Base-by-base conservation (phyloP, 2,329 filamentous ascomycete genomes). In the Colletotrichum australisinense region DNA sequence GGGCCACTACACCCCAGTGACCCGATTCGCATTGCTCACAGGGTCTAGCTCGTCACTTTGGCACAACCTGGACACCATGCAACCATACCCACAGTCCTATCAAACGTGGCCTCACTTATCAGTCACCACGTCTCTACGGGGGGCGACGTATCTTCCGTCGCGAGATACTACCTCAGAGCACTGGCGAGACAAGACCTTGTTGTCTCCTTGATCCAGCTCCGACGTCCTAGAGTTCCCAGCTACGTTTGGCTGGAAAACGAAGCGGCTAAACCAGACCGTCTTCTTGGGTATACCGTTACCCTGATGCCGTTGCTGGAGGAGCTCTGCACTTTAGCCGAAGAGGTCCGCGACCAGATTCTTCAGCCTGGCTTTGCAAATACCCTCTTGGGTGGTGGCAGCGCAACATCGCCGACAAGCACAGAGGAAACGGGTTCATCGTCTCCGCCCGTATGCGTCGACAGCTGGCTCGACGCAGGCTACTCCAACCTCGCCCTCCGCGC, bases 171-270 rank as follows among this genome's bases (percentile, higher is more conserved):
- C 63, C 76, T 81, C 22, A 77, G 79, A 12, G 79, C 78, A 12
- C 66, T 81, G 14, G 80, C 80, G 1, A 77, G 79, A 19, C 79
- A 81, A 56, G 79, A 81, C 55, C 78, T 80, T 73, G 76, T 81
- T 58, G 70, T 80, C 32, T 79, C 79, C 1, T 71, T 81, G 22
- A 74, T 77, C 1, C 72, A 77, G 19, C 72, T 77, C 9, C 77
- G 76, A 2, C 77, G 75, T 3, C 76, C 76, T 7, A 63, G 70
- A 11, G 78, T 81, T 22, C 76, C 78, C 3, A 76, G 76, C 5
- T 67, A 69, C 4, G 73, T 78, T 24, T 81, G 79, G 79, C 75
- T 81, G 1, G 76, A 80, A 24, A 76, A 78, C 9, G 69, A 77
- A 53, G 69, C 63, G 32, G 58, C 53, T 19, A 72, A 76, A 6